Evolutionary conservation across 352 stramenopile genomes (phyloP), one percentile per base, ranked within the genome.

Genomic region (Aphanomyces cochlioides): DNA sequence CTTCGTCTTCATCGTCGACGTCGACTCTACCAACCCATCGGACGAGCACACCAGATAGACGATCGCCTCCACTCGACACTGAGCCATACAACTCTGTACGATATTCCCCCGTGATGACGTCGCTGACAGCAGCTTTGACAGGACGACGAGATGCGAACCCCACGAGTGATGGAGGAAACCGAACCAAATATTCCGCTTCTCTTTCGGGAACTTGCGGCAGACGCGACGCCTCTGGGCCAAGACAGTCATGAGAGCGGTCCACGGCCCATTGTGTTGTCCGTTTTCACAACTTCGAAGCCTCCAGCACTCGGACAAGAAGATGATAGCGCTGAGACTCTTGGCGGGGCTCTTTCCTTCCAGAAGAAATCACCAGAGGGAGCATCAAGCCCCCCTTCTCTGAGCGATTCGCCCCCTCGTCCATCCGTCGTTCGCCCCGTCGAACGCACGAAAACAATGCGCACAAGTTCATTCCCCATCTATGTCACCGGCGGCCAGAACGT

Each of bases 401-500:
- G 28, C 28, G 28, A 28, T 28, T 28, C 28, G 28, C 28, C 28
- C 28, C 28, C 28, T 28, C 28, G 28, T 28, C 28, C 28, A 2
- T 28, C 28, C 28, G 28, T 28, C 28, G 28, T 28, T 28, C 28
- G 28, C 28, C 28, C 28, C 28, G 28, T 47, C n/a, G 40, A 63
- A 40, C 64, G 50, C 7, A 40, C 36, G 1, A 37, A 63, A 28
- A 39, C 54, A 0, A 38, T 38, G 12, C 64, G 34, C 12, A 50
- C 28, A n/a, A 48, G 41, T 47, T 21, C 34, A 21, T 19, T 85
- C 10, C 83, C 81, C 0, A 47, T 72, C 10, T 95, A 96, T 68
- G 72, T 96, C 36, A 83, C 72, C 0, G 87, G 85, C 4, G 88
- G 87, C 3, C 63, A 76, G n/a, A 59, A 72, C 47, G 81, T 91